phyloP scores from a whole-genome alignment of 495 filamentous ascomycete species.

The Pseudoneurospora amorphoporcata region DNA sequence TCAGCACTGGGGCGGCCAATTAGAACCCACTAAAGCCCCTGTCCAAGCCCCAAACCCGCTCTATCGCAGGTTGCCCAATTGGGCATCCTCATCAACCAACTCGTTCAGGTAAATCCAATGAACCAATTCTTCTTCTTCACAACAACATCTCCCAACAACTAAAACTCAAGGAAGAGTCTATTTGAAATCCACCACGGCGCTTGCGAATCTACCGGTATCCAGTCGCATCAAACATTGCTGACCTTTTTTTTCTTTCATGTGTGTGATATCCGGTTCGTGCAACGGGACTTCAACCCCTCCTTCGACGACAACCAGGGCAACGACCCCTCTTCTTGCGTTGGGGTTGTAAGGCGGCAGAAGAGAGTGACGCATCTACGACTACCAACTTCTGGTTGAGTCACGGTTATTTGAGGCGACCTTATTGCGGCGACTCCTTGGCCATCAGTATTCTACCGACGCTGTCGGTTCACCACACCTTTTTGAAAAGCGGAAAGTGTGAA shows the following conservation, averaged over 20 bases:
- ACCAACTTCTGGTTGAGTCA: not conserved
- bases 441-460: not conserved
- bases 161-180: not conserved
- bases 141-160: not conserved
- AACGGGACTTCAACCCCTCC: not conserved
- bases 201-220: not conserved
- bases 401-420: not conserved
- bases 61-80: not conserved
- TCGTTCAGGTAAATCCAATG: not conserved
- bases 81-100: not conserved
- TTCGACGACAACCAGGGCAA: not conserved
- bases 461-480: not conserved
- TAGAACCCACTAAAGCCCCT: not conserved
- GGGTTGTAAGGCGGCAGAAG: not conserved
- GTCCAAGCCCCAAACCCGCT: not conserved
- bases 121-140: not conserved
- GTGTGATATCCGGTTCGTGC: not conserved
- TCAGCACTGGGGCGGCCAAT: not conserved
- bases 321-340: not conserved
- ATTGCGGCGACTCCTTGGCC: not conserved
- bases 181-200: not conserved
- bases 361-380: not conserved
- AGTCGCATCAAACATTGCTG: not conserved
- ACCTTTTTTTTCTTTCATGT: not conserved
- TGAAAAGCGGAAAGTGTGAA: not conserved